phyloP scores from a whole-genome alignment of 768 basidiomycete species.

The Naganishia antarctica region DNA sequence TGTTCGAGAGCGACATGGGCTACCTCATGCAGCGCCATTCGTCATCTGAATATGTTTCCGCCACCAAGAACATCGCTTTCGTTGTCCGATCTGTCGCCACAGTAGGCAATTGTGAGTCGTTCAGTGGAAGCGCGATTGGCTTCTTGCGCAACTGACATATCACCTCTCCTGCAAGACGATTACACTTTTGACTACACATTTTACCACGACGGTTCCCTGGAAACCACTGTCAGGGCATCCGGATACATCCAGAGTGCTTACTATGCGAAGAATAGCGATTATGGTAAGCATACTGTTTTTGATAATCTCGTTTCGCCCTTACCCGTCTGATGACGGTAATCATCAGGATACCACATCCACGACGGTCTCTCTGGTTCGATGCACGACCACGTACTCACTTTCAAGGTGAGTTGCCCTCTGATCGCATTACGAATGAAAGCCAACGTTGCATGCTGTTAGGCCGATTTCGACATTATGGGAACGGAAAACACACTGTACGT shows the following conservation, averaged over 20 bases:
- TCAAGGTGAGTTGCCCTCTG: constrained; percentile 27
- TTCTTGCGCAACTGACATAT: background rate
- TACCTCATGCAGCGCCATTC: constrained; percentile 43
- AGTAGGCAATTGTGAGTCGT: constrained; percentile 51
- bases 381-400: constrained; percentile 36
- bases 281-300: constrained; percentile 25
- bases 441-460: background rate
- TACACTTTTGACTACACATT: constrained; percentile 31
- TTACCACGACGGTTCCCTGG: constrained; percentile 33
- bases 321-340: background rate
- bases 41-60: constrained; percentile 33
- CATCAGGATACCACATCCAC: constrained; percentile 35
- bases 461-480: constrained; percentile 33
- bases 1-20: constrained; percentile 39
- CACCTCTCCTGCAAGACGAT: background rate
- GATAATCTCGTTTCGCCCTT: background rate
- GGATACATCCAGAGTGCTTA: constrained; percentile 32
- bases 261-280: constrained; percentile 31
- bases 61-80: constrained; percentile 36
- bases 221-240: constrained; percentile 31
- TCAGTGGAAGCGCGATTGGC: background rate
- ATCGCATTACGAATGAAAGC: no score
- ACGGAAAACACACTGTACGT: constrained; percentile 33
- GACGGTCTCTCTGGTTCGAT: constrained; percentile 34
- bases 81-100: constrained; percentile 28